Evolutionary conservation across 1,284 basidiomycete species (phyloP).

Genomic region (Cystobasidium slooffiae): DNA sequence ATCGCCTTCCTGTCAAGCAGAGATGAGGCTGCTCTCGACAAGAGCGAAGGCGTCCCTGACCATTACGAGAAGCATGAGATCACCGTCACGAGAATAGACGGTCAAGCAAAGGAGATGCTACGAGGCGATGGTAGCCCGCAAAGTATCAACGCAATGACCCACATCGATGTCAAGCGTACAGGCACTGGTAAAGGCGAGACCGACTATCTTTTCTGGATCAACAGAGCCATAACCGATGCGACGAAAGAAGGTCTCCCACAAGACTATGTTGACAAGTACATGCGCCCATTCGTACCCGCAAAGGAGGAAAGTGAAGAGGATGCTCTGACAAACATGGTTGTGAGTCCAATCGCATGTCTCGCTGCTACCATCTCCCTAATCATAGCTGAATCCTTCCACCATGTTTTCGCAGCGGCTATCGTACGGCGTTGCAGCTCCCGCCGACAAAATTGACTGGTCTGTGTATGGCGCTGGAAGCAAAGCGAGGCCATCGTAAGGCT

Average conservation of each 20-base stretch:
- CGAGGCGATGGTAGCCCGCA: conserved; percentile 3
- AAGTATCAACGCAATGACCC: not conserved
- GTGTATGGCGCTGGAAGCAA: not conserved
- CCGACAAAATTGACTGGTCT: conserved; percentile 4
- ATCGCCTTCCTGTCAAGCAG: conserved; percentile 4
- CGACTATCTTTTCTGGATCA: conserved; percentile 26
- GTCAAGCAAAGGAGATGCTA: not conserved
- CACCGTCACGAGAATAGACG: conserved; percentile 4
- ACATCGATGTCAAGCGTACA: conserved; percentile 15
- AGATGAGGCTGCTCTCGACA: conserved; percentile 22
- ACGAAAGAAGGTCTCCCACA: conserved; percentile 1
- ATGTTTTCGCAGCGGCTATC: not conserved
- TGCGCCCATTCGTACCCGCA: conserved; percentile 14
- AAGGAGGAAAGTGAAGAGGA: conserved; percentile 15
- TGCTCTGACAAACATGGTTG: conserved; percentile 6
- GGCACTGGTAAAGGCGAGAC: not conserved
- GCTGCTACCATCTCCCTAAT: too few relatives aligned
- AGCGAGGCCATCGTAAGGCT: not conserved
- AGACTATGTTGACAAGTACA: conserved; percentile 22
- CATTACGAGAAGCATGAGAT: conserved; percentile 5
- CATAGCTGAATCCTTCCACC: not conserved
- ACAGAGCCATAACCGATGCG: conserved; percentile 12
- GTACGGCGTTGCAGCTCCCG: not conserved
- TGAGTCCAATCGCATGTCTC: not conserved
- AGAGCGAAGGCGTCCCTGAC: not conserved